Evolutionary conservation across 345 rosid species (phyloP), one percentile per base, ranked within the genome.

Genomic region (Mercurialis annua): DNA sequence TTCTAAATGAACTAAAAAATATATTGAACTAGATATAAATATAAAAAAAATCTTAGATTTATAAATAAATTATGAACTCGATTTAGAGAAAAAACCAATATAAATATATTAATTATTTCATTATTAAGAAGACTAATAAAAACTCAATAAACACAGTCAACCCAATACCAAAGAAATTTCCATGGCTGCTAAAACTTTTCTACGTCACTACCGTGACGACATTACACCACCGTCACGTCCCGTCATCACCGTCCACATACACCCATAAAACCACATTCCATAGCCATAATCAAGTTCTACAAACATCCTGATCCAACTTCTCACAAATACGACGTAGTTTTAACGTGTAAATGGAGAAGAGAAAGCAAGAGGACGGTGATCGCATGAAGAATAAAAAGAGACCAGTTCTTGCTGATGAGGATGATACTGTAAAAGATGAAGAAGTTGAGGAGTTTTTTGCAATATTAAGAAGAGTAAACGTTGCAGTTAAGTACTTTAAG

Each of bases 401-500:
- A n/a, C n/a, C n/a, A n/a, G n/a, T n/a, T n/a, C n/a, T n/a, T n/a
- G n/a, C n/a, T 36, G 40, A 36, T 36, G 40, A 36, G 9, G 40
- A 9, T 36, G 40, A 36, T 36, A 36, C 8, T 6, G 52, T 34
- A 34, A 58, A 23, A 30, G 75, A 71, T 48, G 70, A 71, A 11
- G 75, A 71, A 56, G 75, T 71, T 51, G 75, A 71, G 31, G 75
- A 71, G 59, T 71, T 71, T 65, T 71, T 56, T 24, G 65, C 75
- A 6, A 71, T 71, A 34, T 29, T 71, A 31, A 57, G 43, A 52
- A 71, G 70, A 43, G 38, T 71, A 57, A 65, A 58, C 40, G 70
- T 58, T 17, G 70, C 64, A 0, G 31, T 56, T n/a, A 64, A 64
- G 68, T 49, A 71, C 26, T 71, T 71, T 5, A 59, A 58, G 42